These are phyloP conservation scores for Hsuehochloa calcarea DNA, from an alignment of 176 grass and related monocot genomes.

Conservation along the genomic window DNA sequence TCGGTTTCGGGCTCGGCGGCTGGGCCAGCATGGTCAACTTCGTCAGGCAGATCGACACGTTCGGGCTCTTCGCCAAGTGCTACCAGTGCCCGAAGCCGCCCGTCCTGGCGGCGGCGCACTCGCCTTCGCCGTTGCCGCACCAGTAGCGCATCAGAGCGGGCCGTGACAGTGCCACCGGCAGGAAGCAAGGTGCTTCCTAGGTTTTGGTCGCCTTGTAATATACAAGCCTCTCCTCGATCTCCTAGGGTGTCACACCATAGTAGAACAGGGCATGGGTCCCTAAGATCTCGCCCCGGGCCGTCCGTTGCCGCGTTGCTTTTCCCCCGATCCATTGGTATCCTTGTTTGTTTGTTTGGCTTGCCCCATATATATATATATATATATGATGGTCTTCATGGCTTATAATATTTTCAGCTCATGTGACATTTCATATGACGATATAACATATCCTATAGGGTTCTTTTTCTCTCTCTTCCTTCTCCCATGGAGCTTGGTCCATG, in stretches of 20 bases:
- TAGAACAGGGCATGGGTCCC: slow-evolving; percentile 31
- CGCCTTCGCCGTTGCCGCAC: slow-evolving; percentile 36
- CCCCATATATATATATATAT: slow-evolving; percentile 33
- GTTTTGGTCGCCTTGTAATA: slow-evolving; percentile 64
- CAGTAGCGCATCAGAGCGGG: slow-evolving; percentile 7
- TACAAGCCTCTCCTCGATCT: slow-evolving; percentile 31
- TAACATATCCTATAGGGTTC: slow-evolving; percentile 28
- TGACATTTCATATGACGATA: slow-evolving; percentile 36
- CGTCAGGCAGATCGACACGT: slow-evolving; percentile 76
- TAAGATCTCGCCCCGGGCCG: slow-evolving; percentile 19
- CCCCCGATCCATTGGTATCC: slow-evolving; percentile 17
- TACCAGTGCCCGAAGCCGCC: slow-evolving; percentile 76
- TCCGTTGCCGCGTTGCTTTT: slow-evolving; percentile 30
- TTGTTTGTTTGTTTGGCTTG: slow-evolving; percentile 53
- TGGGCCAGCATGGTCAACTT: slow-evolving; percentile 89
- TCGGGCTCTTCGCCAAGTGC: slow-evolving; percentile 89
- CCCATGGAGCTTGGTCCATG: slow-evolving; percentile 33
- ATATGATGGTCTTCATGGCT: slow-evolving; percentile 45
- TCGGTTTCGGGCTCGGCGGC: slow-evolving; percentile 81
- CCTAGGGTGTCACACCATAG: slow-evolving; percentile 34
- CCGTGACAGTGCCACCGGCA: not conserved
- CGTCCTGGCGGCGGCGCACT: not conserved
- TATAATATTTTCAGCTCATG: slow-evolving; percentile 35
- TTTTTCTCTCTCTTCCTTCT: not conserved
- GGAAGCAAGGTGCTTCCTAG: slow-evolving; percentile 29